Evolutionary conservation across 768 basidiomycete genomes (phyloP), one percentile per base, ranked within the genome.

Genomic region (Suillus ampliporus): DNA sequence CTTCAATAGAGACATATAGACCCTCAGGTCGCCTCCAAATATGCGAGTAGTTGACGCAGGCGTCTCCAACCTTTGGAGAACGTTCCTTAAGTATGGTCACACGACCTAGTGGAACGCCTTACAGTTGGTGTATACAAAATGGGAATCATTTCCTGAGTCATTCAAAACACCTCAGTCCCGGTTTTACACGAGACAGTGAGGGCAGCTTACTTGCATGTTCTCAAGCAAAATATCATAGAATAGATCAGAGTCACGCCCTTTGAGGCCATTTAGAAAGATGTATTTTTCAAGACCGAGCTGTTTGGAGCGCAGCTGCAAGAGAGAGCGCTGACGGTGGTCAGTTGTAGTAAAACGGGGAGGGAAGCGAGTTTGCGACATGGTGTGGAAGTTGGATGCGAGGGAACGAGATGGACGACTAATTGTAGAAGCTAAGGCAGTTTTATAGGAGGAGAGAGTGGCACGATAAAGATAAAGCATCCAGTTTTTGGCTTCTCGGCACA

Each of bases 101-200:
- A 40, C 63, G 69, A 66, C 62, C 13, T 17, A 14, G 44, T 19
- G 51, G 43, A 52, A 14, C 21, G 28, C 57, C 72, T 66, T 52
- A 89, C 89, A 62, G 89, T 90, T 5, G 90, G 90, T 6, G 90
- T 92, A 74, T 92, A 92, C 28, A 92, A 75, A 63, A 92, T 84
- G 15, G 90, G 90, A 23, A 87, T 79, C 44, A 90, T 78, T 74
- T 88, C 81, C 78, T 80, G 50, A 10, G 41, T 43, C n/a, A 43
- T 9, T 23, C 21, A 37, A 37, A 54, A 60, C n/a, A 69, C 46
- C 35, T 26, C 58, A 43, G 61, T 61, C 56, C 43, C n/a, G 19
- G 43, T 11, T n/a, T 19, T 1, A 26, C n/a, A 46, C 46, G 19
- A 43, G 53, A 48, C 31, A 5, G 51, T n/a, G 43, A 38, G 58